Conservation (phyloP, 352 stramenopile species). For the Pythium pyrilobum region DNA sequence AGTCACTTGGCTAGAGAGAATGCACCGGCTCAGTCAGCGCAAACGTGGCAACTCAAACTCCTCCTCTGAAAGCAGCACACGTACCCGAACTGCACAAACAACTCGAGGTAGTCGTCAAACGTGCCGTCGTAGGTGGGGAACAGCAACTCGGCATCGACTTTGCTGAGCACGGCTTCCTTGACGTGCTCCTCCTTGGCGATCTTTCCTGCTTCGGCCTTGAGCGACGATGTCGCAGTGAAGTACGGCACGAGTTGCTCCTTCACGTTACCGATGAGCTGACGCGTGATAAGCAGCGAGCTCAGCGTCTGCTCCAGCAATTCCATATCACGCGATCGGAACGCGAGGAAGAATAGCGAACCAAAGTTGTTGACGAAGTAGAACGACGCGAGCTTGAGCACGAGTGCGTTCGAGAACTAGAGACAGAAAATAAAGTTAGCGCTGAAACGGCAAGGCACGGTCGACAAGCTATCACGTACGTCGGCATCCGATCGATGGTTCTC, state of each 20-base stretch:
- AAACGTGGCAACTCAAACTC: neutral
- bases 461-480: conserved; percentile 61
- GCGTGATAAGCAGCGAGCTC: conserved; percentile 79
- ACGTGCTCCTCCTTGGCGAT: conserved; percentile 58
- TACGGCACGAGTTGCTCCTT: conserved; percentile 80
- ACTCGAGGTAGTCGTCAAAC: conserved; percentile 94
- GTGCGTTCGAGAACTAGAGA: conserved; percentile 79
- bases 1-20: conserved; percentile 77
- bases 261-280: conserved; percentile 74
- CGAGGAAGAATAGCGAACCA: conserved; percentile 94
- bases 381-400: conserved; percentile 97
- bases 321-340: conserved; percentile 88
- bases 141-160: conserved; percentile 75
- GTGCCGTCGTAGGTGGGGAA: conserved; percentile 80
- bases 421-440: neutral
- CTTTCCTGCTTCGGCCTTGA: conserved; percentile 80
- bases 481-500: conserved; percentile 91
- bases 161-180: conserved; percentile 45
- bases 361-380: conserved; percentile 99
- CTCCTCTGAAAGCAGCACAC: conserved; percentile 11
- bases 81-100: conserved; percentile 90
- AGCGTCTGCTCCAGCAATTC: conserved; percentile 88
- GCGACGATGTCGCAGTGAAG: conserved; percentile 65
- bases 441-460: neutral
- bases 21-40: neutral